Conservation (phyloP, 139 green algal genomes). For the Spirogloea muscicola region DNA sequence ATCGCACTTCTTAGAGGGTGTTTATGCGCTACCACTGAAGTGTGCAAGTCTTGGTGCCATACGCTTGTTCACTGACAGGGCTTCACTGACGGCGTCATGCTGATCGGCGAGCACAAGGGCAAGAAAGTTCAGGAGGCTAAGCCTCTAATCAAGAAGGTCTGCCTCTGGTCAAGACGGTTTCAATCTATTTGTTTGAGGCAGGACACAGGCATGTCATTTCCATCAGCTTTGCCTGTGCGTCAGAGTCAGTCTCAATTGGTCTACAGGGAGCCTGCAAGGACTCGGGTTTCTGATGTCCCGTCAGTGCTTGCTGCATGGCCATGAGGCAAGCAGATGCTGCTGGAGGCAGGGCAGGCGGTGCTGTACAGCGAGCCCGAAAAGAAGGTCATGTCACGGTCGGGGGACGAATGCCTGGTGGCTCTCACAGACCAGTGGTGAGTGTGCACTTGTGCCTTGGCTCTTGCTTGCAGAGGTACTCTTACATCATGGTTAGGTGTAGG, state of each 20-base stretch:
- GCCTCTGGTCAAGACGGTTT: background rate
- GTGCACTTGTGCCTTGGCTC: background rate
- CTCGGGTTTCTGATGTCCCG: too few relatives aligned
- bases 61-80: too few relatives aligned
- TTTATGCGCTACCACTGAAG: too few relatives aligned
- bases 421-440: conserved; percentile 94
- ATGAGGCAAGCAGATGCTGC: conserved; percentile 63
- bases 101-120: conserved; percentile 78
- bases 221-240: too few relatives aligned
- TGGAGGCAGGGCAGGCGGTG: conserved; percentile 69
- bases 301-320: background rate
- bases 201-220: too few relatives aligned
- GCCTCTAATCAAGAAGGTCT: conserved; percentile 69
- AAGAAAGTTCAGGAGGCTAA: conserved; percentile 87
- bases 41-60: too few relatives aligned
- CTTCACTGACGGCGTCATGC: conserved; percentile 94
- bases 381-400: conserved; percentile 78
- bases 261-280: too few relatives aligned
- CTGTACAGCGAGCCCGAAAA: conserved; percentile 77
- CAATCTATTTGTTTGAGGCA: too few relatives aligned
- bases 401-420: conserved; percentile 95
- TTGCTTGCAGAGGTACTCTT: background rate
- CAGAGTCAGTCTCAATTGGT: too few relatives aligned
- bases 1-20: too few relatives aligned
- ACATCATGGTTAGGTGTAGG: background rate